phyloP scores from a whole-genome alignment of 179 eudicot species.

The Silene noctiflora region DNA sequence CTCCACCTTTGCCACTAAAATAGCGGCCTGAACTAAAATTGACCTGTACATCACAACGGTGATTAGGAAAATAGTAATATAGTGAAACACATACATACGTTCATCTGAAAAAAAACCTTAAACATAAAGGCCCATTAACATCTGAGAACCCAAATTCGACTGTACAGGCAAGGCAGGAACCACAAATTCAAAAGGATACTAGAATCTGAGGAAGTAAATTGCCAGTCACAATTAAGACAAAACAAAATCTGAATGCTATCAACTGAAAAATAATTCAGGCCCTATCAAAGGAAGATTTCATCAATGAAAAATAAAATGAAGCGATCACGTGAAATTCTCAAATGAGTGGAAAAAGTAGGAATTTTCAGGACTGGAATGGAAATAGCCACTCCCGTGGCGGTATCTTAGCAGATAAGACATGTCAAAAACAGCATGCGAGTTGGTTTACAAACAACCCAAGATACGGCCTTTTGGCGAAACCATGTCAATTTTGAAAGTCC shows the following conservation, averaged over 20 bases:
- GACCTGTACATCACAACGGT: slow-evolving; percentile 49
- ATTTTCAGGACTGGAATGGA: not conserved
- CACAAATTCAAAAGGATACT: not conserved
- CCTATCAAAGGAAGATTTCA: not conserved
- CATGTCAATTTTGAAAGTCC: too few relatives aligned
- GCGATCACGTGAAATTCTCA: not conserved
- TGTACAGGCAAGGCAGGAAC: not conserved
- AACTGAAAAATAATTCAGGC: not conserved
- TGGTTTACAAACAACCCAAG: too few relatives aligned
- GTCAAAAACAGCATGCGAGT: too few relatives aligned
- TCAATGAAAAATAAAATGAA: not conserved
- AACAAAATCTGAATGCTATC: not conserved
- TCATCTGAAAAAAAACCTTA: not conserved
- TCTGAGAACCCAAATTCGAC: not conserved
- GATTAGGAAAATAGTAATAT: slow-evolving; percentile 21
- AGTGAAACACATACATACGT: slow-evolving; percentile 1
- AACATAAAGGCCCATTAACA: not conserved
- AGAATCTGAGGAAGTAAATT: not conserved
- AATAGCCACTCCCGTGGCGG: not conserved
- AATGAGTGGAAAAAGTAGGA: not conserved
- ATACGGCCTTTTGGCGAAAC: too few relatives aligned
- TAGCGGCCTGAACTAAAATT: slow-evolving; percentile 95
- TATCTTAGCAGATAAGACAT: too few relatives aligned
- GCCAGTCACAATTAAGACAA: too few relatives aligned
- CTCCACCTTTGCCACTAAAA: slow-evolving; percentile 57